phyloP scores from a whole-genome alignment of 805 yeast genomes.

The Hanseniaspora thailandica region DNA sequence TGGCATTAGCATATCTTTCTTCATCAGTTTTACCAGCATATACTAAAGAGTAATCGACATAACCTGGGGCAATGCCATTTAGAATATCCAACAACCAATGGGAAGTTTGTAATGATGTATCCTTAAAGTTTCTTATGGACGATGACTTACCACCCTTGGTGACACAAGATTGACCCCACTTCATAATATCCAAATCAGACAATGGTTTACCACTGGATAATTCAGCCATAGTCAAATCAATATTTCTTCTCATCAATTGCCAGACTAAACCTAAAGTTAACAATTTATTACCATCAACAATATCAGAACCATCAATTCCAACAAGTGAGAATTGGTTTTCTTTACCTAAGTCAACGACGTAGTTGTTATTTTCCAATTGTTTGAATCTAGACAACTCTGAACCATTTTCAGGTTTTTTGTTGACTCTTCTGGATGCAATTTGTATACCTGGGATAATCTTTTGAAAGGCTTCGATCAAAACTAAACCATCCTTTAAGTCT shows the following conservation, averaged over 20 bases:
- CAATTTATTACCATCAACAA: constrained; percentile 81
- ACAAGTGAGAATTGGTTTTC: constrained; percentile 85
- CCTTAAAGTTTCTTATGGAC: constrained; percentile 73
- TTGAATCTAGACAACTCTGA: constrained; percentile 77
- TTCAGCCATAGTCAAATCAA: constrained; percentile 65
- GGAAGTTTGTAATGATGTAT: constrained; percentile 62
- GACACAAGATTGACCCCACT: constrained; percentile 87
- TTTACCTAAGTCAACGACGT: constrained; percentile 94
- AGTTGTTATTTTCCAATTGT: constrained; percentile 94
- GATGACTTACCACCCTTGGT: constrained; percentile 70
- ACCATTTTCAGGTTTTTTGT: constrained; percentile 70
- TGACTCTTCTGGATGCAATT: constrained; percentile 65
- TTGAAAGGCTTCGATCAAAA: constrained; percentile 83
- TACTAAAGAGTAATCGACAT: constrained; percentile 90
- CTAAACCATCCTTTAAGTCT: constrained; percentile 85
- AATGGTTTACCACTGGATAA: constrained; percentile 65
- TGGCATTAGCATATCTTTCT: constrained; percentile 85
- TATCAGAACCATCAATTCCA: constrained; percentile 96
- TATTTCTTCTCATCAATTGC: constrained; percentile 97
- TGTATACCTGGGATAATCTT: constrained; percentile 83
- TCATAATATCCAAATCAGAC: constrained; percentile 73
- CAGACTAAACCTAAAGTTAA: constrained; percentile 88
- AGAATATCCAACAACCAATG: constrained; percentile 79
- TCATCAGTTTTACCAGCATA: constrained; percentile 68
- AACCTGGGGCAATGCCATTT: constrained; percentile 92